Evolutionary conservation across 345 rosid species (phyloP), one percentile per base, ranked within the genome.

Genomic region (Laguncularia racemosa): DNA sequence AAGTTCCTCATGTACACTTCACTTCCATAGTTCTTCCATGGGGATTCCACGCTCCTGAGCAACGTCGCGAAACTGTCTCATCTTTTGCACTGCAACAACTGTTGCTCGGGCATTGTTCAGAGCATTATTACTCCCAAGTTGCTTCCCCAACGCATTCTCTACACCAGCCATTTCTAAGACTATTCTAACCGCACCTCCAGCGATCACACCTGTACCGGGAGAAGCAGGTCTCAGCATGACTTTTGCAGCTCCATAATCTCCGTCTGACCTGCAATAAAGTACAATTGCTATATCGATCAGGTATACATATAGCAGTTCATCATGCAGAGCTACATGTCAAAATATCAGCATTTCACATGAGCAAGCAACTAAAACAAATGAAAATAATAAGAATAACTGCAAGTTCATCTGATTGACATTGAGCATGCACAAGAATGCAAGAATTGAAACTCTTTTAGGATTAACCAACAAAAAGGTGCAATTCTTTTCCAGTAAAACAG

Each of bases 201-300:
- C 96, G 70, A 81, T 83, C 68, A 92, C 95, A 61, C 98, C 98
- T 0, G 95, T 83, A 63, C 98, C 98, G 17, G 95, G 95, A 33
- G 89, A 76, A 50, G 96, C 89, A 15, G 96, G 96, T 77, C 96
- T 83, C 51, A 89, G 91, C 96, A 89, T 92, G 82, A 92, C 96
- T 73, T 68, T 80, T 0, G 95, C 96, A 50, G 95, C 98, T 65
- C 95, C 98, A 53, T 63, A 84, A 53, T 84, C 84, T 13, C 93
- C 96, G 1, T 86, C 93, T 19, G 96, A 65, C 67, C 93, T 92
- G 78, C 64, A 64, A 74, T 20, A 46, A 46, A 55, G 47, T 65
- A 38, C 21, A 51, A 19, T 33, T 46, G 51, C 19, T 19, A 17
- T 21, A 63, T 60, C 18, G 55, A 18, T 11, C 50, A 0, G 8